Base-by-base conservation (phyloP, 257 asterid species). In the Ehretia macrophylla region DNA sequence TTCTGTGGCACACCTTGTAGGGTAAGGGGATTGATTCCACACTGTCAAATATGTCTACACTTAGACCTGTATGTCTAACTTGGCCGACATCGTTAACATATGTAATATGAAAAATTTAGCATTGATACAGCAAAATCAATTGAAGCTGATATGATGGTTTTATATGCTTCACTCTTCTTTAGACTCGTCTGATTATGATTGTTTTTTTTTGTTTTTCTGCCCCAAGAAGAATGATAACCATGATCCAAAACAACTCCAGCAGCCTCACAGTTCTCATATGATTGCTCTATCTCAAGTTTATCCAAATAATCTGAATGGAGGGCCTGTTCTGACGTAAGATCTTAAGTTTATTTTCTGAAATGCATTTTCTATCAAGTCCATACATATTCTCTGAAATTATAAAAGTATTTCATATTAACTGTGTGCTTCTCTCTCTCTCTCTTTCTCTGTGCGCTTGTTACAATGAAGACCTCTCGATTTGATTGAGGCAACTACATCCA, bases 401-500 rank as follows among this genome's bases (percentile, higher is more conserved):
- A 27, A 17, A 32, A 55, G 8, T 17, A 3, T 32, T 22, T 42
- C 8, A 22, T 69, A 42, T 55, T 20, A 40, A 54, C 64, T 70
- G 60, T 56, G 58, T 60, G 48, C 42, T 67, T 35, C 32, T 44
- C 51, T 60, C 23, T 44, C 63, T 56, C 42, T 2, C 39, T 60
- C 48, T 47, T 56, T 55, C 21, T n/a, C n/a, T 42, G 51, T 13
- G 13, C 40, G 32, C 42, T 71, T 71, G 60, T 68, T 72, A 53
- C 54, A 62, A 48, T 79, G 77, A 67, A 93, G 99, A 55, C 99
- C 99, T 73, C 72, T 87, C 72, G 96, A 94, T 67, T 82, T 94
- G 59, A 79, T 86, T 58, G 96, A 85, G 63, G 75, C 85, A 22
- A 75, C 67, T 51, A 32, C 67, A 59, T 37, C 87, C 62, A 81